Percentiles rank a stretch among this genome's conserved stretches.
Evolutionary conservation across 2,329 filamentous ascomycete species (phyloP).

Genomic region (Penicillium griseofulvum): DNA sequence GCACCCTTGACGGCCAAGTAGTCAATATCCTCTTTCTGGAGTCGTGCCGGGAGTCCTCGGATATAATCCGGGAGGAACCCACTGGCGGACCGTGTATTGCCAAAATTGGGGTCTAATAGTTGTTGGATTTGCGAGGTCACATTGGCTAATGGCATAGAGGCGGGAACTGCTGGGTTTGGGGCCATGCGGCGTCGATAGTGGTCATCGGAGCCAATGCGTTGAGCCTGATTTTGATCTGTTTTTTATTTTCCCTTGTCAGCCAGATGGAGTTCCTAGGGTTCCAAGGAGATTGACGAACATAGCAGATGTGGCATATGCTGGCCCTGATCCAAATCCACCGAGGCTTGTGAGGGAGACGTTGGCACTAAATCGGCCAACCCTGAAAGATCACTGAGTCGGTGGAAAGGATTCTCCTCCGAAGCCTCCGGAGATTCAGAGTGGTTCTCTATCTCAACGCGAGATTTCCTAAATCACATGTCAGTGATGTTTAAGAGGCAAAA

Average conservation of each 20-base stretch:
- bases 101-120: constrained; percentile 45
- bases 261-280: neutral
- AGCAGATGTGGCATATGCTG: constrained; percentile 64
- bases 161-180: constrained; percentile 42
- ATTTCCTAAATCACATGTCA: constrained; percentile 34
- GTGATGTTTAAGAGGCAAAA: constrained; percentile 2
- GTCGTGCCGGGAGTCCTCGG: constrained; percentile 72
- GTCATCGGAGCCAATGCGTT: constrained; percentile 50
- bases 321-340: constrained; percentile 48
- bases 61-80: constrained; percentile 66
- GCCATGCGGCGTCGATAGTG: constrained; percentile 46
- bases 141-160: constrained; percentile 37
- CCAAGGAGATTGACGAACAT: constrained; percentile 48
- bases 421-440: constrained; percentile 39
- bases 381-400: constrained; percentile 29
- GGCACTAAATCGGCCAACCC: constrained; percentile 34
- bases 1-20: constrained; percentile 85
- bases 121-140: constrained; percentile 38
- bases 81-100: constrained; percentile 46
- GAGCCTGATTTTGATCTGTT: constrained; percentile 34
- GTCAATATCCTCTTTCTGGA: constrained; percentile 76
- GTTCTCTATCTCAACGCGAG: constrained; percentile 40
- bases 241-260: neutral
- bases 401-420: constrained; percentile 34
- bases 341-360: constrained; percentile 46